A percentile compares a stretch with the other conserved stretches of the same genome.
Conservation (phyloP, 106 monocot genomes). For the Alisma plantagoaquatica region DNA sequence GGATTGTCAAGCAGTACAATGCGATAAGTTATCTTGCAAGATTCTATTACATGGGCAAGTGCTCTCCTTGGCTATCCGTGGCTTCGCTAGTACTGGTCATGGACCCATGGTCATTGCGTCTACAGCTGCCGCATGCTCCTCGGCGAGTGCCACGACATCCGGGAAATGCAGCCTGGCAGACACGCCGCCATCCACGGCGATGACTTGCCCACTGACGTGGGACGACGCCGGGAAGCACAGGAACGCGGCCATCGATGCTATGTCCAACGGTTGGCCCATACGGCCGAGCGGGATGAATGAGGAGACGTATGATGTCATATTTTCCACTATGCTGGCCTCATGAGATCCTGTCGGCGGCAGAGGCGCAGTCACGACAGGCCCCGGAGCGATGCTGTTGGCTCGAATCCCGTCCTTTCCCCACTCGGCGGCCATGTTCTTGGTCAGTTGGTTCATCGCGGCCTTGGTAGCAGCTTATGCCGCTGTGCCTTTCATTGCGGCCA, state of each 20-base stretch:
- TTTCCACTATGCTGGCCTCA: neutral
- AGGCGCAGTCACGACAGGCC: neutral
- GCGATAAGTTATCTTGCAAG: too few relatives aligned
- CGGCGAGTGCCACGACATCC: too few relatives aligned
- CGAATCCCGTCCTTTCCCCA: constrained; percentile 13
- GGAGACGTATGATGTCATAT: neutral
- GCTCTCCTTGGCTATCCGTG: too few relatives aligned
- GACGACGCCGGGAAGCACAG: constrained; percentile 11
- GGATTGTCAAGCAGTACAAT: too few relatives aligned
- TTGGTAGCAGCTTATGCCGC: too few relatives aligned
- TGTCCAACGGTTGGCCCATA: neutral
- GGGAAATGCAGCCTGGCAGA: too few relatives aligned
- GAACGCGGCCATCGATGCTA: constrained; percentile 4
- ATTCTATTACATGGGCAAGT: too few relatives aligned
- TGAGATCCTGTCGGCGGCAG: too few relatives aligned
- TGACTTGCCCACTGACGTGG: constrained; percentile 11
- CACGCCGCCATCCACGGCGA: constrained; percentile 12
- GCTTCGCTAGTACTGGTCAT: too few relatives aligned
- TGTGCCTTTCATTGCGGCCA: too few relatives aligned
- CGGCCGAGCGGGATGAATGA: neutral
- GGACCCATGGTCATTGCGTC: too few relatives aligned
- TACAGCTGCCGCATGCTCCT: too few relatives aligned
- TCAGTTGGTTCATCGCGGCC: constrained; percentile 11
- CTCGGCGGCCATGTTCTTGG: constrained; percentile 10
- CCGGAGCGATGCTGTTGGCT: constrained; percentile 9